These are phyloP conservation scores for Teratosphaeriaceae sp. DNA, from an alignment of 2,329 filamentous ascomycete genomes.

Conservation along the genomic window DNA sequence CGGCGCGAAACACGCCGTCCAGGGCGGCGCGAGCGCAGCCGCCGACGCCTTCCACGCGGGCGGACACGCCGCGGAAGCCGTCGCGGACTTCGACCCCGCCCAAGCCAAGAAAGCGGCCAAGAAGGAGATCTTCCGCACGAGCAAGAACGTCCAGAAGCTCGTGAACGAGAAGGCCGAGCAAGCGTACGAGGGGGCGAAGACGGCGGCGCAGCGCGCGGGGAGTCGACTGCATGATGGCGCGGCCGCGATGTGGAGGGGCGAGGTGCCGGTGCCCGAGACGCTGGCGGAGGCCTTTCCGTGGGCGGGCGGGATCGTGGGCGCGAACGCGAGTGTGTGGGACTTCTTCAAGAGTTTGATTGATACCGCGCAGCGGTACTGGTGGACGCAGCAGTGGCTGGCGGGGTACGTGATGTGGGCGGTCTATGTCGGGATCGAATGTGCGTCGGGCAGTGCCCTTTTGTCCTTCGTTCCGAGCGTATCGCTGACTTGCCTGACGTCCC, in stretches of 20 bases:
- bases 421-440: constrained; percentile 12
- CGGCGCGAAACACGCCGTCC: not conserved
- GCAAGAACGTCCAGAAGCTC: not conserved
- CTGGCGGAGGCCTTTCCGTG: constrained; percentile 1
- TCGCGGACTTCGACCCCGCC: not conserved
- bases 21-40: not conserved
- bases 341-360: constrained; percentile 12
- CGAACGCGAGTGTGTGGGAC: constrained; percentile 9
- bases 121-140: not conserved
- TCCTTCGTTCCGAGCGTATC: not conserved
- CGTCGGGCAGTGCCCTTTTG: not conserved
- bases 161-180: not conserved
- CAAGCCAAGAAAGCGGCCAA: not conserved
- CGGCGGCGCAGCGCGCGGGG: not conserved
- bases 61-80: not conserved
- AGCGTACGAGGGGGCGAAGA: not conserved
- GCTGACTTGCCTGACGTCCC: not conserved
- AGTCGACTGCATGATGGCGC: not conserved
- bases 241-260: not conserved
- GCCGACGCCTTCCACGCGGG: not conserved
- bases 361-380: constrained; percentile 8
- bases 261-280: not conserved
- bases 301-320: not conserved
- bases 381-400: constrained; percentile 16
- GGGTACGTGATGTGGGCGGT: constrained; percentile 12